These are phyloP conservation scores for Solanum piurae DNA, from an alignment of 257 asterid genomes.

Conservation along the genomic window DNA sequence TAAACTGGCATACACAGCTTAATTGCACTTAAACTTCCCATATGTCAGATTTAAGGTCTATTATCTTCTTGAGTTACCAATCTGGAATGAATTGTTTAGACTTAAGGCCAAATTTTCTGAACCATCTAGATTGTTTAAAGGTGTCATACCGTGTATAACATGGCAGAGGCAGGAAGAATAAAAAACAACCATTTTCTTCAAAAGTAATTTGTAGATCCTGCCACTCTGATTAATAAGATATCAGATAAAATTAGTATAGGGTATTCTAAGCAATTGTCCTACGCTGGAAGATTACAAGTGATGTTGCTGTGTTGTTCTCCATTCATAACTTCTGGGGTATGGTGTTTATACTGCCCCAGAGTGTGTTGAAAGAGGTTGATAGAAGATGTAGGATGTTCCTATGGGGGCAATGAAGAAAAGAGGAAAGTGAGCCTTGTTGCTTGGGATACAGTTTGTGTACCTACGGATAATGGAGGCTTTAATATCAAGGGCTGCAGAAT, in stretches of 20 bases:
- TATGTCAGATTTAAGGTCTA: not conserved
- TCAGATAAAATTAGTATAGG: not conserved
- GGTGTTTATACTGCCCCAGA: not conserved
- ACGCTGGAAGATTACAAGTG: not conserved
- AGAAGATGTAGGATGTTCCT: not conserved
- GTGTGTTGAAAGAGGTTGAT: not conserved
- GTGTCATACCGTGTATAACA: not conserved
- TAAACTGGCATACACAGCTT: not conserved
- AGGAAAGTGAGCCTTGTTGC: not conserved
- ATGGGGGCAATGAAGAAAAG: not conserved
- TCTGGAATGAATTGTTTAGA: not conserved
- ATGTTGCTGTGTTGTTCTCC: not conserved
- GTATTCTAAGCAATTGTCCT: not conserved
- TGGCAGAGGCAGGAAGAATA: not conserved
- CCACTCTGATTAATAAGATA: not conserved
- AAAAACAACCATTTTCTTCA: not conserved
- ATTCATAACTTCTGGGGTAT: not conserved
- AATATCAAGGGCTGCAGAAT: not conserved
- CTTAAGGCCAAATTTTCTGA: not conserved
- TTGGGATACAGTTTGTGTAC: not conserved
- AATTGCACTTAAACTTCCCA: not conserved
- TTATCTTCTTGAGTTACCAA: not conserved
- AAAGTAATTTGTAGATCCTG: not conserved
- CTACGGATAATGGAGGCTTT: not conserved
- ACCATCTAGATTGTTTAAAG: not conserved